Evolutionary conservation across 306 rosid species (phyloP).

Genomic region (Medicago ruthenica): DNA sequence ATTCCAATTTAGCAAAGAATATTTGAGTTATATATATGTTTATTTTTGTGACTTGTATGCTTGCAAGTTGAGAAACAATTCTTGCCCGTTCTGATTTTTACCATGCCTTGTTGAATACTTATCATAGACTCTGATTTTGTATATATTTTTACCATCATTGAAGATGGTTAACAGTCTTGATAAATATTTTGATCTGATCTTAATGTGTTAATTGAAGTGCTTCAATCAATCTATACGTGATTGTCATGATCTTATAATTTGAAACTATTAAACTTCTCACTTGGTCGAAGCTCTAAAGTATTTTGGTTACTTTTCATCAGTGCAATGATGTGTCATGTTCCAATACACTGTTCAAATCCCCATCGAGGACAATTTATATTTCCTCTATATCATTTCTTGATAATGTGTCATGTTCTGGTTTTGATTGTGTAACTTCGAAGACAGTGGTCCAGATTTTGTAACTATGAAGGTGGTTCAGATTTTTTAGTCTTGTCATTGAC

Average conservation of each 20-base stretch:
- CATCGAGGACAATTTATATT: too few species aligned
- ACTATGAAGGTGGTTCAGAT: background rate
- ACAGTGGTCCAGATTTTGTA: background rate
- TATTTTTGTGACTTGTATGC: too few species aligned
- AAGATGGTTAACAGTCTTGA: background rate
- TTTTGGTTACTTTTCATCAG: too few species aligned
- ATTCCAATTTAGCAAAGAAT: constrained; percentile 23
- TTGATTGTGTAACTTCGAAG: background rate
- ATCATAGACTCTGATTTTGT: background rate
- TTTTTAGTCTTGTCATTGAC: background rate
- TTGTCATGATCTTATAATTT: too few species aligned
- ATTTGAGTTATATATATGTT: background rate
- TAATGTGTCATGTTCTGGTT: background rate
- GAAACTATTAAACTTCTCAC: too few species aligned
- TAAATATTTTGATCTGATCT: background rate
- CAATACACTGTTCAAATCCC: too few species aligned
- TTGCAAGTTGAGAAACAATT: too few species aligned
- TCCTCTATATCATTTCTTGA: too few species aligned
- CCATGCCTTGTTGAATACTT: background rate
- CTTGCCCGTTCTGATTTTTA: background rate
- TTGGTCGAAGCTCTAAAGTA: too few species aligned
- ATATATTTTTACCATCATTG: background rate
- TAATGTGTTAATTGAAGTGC: background rate
- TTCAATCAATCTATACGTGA: too few species aligned
- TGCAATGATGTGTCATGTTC: too few species aligned